Percentiles rank a stretch among this genome's conserved stretches.
Conservation (phyloP, 2,329 filamentous ascomycete species). For the Colletotrichum cordylinicola region DNA sequence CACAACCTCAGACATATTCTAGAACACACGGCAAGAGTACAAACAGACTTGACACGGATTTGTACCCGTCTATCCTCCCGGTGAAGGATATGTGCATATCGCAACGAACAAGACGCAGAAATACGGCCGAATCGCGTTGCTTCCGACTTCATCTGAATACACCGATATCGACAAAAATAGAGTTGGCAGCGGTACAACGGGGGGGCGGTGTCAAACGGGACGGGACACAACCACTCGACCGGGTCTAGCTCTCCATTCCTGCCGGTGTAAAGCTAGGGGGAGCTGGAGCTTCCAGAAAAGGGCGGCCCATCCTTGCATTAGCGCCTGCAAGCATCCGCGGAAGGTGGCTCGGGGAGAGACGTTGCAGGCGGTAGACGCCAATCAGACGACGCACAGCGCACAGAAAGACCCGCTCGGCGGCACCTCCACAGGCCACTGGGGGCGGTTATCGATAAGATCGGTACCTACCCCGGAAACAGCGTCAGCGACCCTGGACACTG, state of each 20-base stretch:
- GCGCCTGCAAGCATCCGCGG: slow-evolving; percentile 12
- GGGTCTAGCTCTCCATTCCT: background rate
- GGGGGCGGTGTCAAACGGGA: background rate
- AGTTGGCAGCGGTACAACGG: slow-evolving; percentile 3
- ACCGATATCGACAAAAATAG: slow-evolving; percentile 34
- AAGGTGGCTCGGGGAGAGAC: slow-evolving; percentile 5
- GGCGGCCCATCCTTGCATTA: slow-evolving; percentile 19
- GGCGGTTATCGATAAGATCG: slow-evolving; percentile 16
- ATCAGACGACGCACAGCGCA: background rate
- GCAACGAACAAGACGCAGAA: background rate
- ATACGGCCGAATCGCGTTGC: background rate
- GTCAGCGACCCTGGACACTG: background rate
- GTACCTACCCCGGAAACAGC: background rate
- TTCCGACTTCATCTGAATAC: slow-evolving; percentile 26
- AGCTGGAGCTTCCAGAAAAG: slow-evolving; percentile 19
- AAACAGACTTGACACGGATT: background rate
- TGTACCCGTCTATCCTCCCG: background rate
- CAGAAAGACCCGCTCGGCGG: background rate
- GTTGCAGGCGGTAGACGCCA: background rate
- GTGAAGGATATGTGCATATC: background rate
- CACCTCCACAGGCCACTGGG: background rate
- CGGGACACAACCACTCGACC: background rate
- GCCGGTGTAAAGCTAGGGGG: background rate
- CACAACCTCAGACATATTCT: background rate
- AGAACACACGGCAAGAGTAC: background rate